phyloP scores from a whole-genome alignment of 1,139 yeast genomes.

The Kodamaea sp. region DNA sequence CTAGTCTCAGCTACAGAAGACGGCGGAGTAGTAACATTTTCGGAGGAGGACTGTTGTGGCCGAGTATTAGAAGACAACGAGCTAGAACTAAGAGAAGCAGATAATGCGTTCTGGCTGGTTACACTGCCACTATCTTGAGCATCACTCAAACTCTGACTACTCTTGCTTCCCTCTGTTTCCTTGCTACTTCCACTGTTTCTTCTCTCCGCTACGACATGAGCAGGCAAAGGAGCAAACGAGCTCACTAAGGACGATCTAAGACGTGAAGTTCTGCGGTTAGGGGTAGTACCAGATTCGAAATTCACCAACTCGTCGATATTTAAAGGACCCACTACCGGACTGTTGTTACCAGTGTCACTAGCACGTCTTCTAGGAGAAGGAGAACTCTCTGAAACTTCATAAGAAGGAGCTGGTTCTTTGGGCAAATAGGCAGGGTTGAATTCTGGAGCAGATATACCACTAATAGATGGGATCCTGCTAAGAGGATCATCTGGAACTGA shows the following conservation, averaged over 20 bases:
- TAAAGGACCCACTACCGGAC: constrained; percentile 3
- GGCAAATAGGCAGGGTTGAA: constrained; percentile 15
- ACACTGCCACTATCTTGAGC: constrained; percentile 4
- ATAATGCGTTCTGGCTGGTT: not conserved
- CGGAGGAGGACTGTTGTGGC: constrained; percentile 3
- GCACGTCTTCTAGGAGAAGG: constrained; percentile 2
- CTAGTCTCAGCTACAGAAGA: constrained; percentile 4
- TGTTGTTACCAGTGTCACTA: constrained; percentile 1
- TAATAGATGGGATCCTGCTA: constrained; percentile 35
- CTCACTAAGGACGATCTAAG: constrained; percentile 26
- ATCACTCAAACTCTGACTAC: not conserved
- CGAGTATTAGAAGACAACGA: constrained; percentile 2
- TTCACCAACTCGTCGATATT: constrained; percentile 18
- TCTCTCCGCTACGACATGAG: not conserved
- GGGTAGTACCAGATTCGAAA: constrained; percentile 1
- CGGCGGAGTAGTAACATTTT: constrained; percentile 5
- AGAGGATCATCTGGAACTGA: constrained; percentile 39
- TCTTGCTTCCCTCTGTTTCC: not conserved
- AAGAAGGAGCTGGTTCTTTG: constrained; percentile 39
- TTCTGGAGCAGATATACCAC: constrained; percentile 8
- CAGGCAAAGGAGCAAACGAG: constrained; percentile 24
- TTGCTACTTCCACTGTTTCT: not conserved
- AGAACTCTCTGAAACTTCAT: constrained; percentile 20
- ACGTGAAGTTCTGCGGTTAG: constrained; percentile 13
- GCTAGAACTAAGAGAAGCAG: constrained; percentile 6